Evolutionary conservation across 331 rosid species (phyloP), one percentile per base, ranked within the genome.

Genomic region (Arachis monticola): DNA sequence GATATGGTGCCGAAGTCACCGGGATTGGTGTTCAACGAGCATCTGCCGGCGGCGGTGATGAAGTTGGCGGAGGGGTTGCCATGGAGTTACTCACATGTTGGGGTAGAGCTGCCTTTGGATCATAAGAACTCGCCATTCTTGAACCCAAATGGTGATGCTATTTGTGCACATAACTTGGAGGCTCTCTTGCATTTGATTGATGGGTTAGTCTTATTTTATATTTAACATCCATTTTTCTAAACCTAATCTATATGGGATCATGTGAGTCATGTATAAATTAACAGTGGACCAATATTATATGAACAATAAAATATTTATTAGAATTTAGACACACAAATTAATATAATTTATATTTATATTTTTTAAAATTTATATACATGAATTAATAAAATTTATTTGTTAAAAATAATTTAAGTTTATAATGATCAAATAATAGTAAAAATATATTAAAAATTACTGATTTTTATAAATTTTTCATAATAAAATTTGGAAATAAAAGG

Each of bases 41-140:
- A 75, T 11, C 14, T 65, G 60, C 84, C 91, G 53, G 17, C 83
- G 75, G 4, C 53, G 66, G 10, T 92, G 78, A 73, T 90, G 88
- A 86, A 85, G 82, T 2, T 84, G 53, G 92, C 80, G 2, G 88
- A 83, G 86, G 85, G 73, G 3, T 59, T 88, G 80, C 97, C 96
- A n/a, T 92, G 97, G 95, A 84, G 96, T 71, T 92, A 92, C 63
- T 83, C 80, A 0, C 98, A 92, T 41, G 92, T 88, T 1, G 98
- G 98, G 0, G 98, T 83, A 9, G 86, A 87, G 40, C 76, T 92
- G 3, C 77, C 57, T n/a, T 65, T 92, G 82, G 93, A 92, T 10
- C 91, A 90, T 4, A 83, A 66, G 22, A 81, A 81, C 60, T 92
- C 96, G 5, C 98, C 95, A 2, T 92, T 88, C 46, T 38, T 92